Base-by-base conservation (phyloP, 2,329 filamentous ascomycete genomes). In the Pseudogymnoascus sp. region DNA sequence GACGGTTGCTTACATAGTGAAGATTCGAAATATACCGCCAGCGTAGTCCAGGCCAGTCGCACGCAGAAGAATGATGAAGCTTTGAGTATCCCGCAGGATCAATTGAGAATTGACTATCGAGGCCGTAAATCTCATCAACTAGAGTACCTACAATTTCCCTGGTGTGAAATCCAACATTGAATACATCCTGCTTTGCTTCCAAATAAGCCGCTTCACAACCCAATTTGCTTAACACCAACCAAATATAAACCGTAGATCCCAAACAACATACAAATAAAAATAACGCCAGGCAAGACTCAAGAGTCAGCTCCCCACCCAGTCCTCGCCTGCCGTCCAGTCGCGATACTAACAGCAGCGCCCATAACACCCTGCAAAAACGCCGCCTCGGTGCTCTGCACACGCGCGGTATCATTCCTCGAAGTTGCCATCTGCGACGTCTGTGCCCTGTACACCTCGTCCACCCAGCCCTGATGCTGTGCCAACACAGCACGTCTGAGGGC, bases 381-480 rank as follows among this genome's bases (percentile, higher is more conserved):
- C 23, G 45, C 23, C 45, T n/a, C 45, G 2, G 45, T 51, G 45
- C 45, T 51, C 23, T 51, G 45, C 14, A 51, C 45, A 29, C 23
- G 45, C 14, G 45, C 45, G 23, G 14, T 51, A n/a, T 51, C 45
- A 29, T 51, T 26, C 5, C 45, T 23, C 10, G 6, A 7, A 18
- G 14, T 5, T 14, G 23, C 62, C 65, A 40, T 59, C 47, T n/a
- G 63, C 16, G 51, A 63, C 60, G 14, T 67, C 62, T 54, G 64
- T 51, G 34, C 64, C 62, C 64, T 31, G 8, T 64, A 65, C 37
- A 37, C 45, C 21, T 64, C 62, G 61, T 65, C 63, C 11, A 63
- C 47, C 26, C 62, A 63, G 10, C 62, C 62, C 62, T 63, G 47
- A 12, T 60, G 23, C 29, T 40, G 36, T 18, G n/a, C 47, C 8